Percentiles rank a stretch among this genome's conserved stretches.
Evolutionary conservation across 1,284 basidiomycete genomes (phyloP).

Genomic region (Moesziomyces sp.): DNA sequence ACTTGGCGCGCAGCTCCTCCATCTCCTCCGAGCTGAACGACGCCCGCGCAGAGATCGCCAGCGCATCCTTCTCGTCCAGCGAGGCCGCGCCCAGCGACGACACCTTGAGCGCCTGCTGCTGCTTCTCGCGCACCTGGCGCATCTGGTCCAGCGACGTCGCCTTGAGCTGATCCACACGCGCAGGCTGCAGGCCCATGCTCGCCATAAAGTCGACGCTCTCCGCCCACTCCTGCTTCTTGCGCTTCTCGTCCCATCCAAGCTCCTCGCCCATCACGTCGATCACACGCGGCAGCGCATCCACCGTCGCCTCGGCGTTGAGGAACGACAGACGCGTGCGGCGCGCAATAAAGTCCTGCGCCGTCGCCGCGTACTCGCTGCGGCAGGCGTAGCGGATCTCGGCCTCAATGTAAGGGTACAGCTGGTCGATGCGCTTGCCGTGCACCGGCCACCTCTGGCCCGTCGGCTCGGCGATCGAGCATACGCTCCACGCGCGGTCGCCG

Average conservation of each 20-base stretch:
- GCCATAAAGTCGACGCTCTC: conserved; percentile 65
- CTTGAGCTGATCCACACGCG: conserved; percentile 53
- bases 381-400: conserved; percentile 92
- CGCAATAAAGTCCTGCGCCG: conserved; percentile 89
- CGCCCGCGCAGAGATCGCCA: conserved; percentile 49
- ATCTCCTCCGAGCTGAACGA: conserved; percentile 62
- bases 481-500: conserved; percentile 95
- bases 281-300: conserved; percentile 84
- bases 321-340: conserved; percentile 91
- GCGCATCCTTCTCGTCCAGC: conserved; percentile 45
- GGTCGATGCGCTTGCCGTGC: conserved; percentile 81
- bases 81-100: conserved; percentile 30
- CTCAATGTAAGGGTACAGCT: conserved; percentile 88
- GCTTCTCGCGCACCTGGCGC: conserved; percentile 43
- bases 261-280: conserved; percentile 92
- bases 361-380: conserved; percentile 89
- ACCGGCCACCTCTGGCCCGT: conserved; percentile 86
- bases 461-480: conserved; percentile 81
- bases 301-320: conserved; percentile 87
- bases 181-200: conserved; percentile 68
- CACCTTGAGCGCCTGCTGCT: conserved; percentile 39
- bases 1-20: conserved; percentile 53
- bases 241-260: conserved; percentile 81
- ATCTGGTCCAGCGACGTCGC: conserved; percentile 53
- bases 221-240: conserved; percentile 67